Conservation (phyloP, 2,329 filamentous ascomycete species). For the Pseudopithomyces chartarum region DNA sequence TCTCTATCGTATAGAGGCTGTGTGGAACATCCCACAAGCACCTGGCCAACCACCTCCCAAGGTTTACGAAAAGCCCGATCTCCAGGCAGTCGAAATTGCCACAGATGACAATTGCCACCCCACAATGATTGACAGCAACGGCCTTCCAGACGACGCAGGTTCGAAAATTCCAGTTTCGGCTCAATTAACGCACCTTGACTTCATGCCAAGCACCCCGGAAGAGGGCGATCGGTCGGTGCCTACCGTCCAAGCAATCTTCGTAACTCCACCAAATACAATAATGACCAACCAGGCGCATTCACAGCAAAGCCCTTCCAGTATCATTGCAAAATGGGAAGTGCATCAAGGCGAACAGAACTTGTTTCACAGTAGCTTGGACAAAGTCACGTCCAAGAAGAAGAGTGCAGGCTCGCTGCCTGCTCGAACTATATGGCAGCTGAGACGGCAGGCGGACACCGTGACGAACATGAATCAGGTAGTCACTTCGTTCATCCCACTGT, state of each 20-base stretch:
- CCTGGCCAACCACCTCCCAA: constrained; percentile 54
- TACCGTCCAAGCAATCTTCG: constrained; percentile 75
- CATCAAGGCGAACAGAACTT: constrained; percentile 64
- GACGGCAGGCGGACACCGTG: constrained; percentile 68
- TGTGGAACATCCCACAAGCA: constrained; percentile 69
- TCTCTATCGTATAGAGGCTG: constrained; percentile 73
- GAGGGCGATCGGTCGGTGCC: constrained; percentile 63
- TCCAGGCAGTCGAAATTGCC: constrained; percentile 35
- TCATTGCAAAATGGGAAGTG: constrained; percentile 83
- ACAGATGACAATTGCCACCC: constrained; percentile 40
- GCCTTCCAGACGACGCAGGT: constrained; percentile 28
- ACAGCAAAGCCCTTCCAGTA: constrained; percentile 69
- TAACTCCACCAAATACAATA: constrained; percentile 54
- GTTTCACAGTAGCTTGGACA: constrained; percentile 77
- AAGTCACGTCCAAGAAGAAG: constrained; percentile 70
- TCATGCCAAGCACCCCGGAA: constrained; percentile 71
- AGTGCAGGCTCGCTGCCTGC: constrained; percentile 47
- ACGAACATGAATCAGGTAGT: constrained; percentile 67
- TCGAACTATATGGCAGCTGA: constrained; percentile 46
- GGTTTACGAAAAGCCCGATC: constrained; percentile 43
- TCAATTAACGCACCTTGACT: constrained; percentile 72
- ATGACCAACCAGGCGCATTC: constrained; percentile 57
- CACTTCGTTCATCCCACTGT: constrained; percentile 69
- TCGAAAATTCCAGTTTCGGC: constrained; percentile 34
- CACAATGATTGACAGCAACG: constrained; percentile 25